Evolutionary conservation across 2,329 filamentous ascomycete genomes (phyloP), one percentile per base, ranked within the genome.

Genomic region (Bertia moriformis): DNA sequence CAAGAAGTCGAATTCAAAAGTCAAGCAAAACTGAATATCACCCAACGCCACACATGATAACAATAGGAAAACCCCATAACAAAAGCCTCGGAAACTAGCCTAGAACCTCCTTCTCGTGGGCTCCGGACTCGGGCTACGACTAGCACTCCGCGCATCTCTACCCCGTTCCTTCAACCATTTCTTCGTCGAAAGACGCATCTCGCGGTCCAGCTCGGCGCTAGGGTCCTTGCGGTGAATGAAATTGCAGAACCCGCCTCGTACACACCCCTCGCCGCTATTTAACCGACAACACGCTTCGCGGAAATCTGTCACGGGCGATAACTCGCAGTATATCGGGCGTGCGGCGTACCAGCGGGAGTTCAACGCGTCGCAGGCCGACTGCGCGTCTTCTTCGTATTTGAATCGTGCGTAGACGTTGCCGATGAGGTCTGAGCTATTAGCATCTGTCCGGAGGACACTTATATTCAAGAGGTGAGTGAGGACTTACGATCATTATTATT

Each of bases 141-240:
- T 83, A 46, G 78, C 74, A 58, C 85, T 93, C 60, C 86, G 75
- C 54, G 81, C 79, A 62, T 95, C 89, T 50, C 83, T 70, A 15
- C 87, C 89, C 44, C 86, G 72, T 62, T 76, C 64, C 66, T 84
- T 84, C 55, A 96, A 66, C 88, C 89, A 96, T 70, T 96, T 96
- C 73, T 94, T 93, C 45, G 89, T 96, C 51, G 77, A 76, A 49
- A 96, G 70, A 45, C 83, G 78, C 49, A 98, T 60, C 49, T 98
- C 91, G 46, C 81, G 67, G 45, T 98, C 91, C 50, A 98, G 66
- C 63, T 96, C 89, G 10, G 85, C 68, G 49, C 73, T 76, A 3
- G 91, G 91, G 57, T 96, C 91, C 69, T 98, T 98, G 54, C 91
- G 76, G 59, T 98, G 91, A 48, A 98, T 98, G 60, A 98, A 98